Conservation (phyloP, 306 rosid genomes). For the Medicago ruthenica region DNA sequence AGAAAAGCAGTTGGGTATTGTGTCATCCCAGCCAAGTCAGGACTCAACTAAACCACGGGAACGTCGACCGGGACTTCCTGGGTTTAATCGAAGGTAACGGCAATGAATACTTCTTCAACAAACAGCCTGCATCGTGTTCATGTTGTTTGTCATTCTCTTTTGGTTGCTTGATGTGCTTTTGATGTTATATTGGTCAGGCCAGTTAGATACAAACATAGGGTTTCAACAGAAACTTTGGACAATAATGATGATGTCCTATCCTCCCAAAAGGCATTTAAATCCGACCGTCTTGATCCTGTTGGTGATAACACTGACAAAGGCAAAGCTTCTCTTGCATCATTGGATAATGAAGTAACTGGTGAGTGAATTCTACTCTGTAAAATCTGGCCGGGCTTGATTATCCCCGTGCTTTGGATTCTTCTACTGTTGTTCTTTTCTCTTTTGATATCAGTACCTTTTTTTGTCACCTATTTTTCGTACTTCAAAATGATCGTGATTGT, state of each 20-base stretch:
- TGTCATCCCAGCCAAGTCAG: constrained; percentile 50
- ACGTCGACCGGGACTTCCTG: constrained; percentile 75
- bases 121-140: constrained; percentile 20
- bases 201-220: constrained; percentile 65
- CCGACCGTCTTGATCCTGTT: constrained; percentile 45
- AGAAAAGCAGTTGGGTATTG: constrained; percentile 62
- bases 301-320: constrained; percentile 44
- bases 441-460: not conserved
- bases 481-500: constrained; percentile 7
- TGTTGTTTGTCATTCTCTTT: constrained; percentile 15
- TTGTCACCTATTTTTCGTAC: not conserved
- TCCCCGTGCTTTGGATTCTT: not conserved
- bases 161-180: constrained; percentile 38
- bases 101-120: constrained; percentile 20
- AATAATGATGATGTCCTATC: constrained; percentile 43
- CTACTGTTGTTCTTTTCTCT: not conserved
- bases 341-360: constrained; percentile 58
- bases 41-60: constrained; percentile 51
- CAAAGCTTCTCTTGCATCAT: constrained; percentile 35
- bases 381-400: constrained; percentile 5
- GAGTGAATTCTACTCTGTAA: constrained; percentile 23
- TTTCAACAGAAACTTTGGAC: constrained; percentile 44
- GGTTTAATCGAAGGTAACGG: constrained; percentile 56
- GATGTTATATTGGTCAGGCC: constrained; percentile 55
- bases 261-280: constrained; percentile 59